Conservation (phyloP, 169 alveolate genomes). For the Sarcocystis neurona region DNA sequence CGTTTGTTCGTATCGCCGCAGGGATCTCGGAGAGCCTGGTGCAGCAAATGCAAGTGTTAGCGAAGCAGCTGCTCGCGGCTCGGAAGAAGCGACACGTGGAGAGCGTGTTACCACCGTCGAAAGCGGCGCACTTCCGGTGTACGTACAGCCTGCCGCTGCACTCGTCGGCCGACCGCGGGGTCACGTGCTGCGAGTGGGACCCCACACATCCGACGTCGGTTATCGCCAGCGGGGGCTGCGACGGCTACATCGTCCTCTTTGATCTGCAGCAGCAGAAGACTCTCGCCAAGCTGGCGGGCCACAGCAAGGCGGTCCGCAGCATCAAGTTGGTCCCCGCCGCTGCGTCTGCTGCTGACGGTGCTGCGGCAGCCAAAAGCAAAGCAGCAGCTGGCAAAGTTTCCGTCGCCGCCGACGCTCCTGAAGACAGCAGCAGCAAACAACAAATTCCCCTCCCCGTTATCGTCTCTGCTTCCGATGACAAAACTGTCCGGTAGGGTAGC, state of each 20-base stretch:
- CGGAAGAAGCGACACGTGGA: constrained; percentile 67
- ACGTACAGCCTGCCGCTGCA: constrained; percentile 55
- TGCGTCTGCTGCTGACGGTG: no score
- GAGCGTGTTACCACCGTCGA: constrained; percentile 54
- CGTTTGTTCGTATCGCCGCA: constrained; percentile 22
- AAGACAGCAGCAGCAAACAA: no score
- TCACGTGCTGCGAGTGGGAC: constrained; percentile 39
- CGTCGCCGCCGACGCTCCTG: no score
- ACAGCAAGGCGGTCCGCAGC: constrained; percentile 61
- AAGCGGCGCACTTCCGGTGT: constrained; percentile 36
- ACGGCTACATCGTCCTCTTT: constrained; percentile 77
- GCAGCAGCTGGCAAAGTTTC: no score
- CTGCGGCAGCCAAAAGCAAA: no score
- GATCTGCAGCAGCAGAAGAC: constrained; percentile 71
- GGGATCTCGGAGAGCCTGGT: constrained; percentile 65
- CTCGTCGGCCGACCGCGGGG: constrained; percentile 63
- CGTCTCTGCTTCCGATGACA: constrained; percentile 79
- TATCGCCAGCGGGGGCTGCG: constrained; percentile 83
- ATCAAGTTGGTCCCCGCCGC: constrained; percentile 44
- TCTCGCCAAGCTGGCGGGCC: constrained; percentile 61
- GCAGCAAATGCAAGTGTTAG: constrained; percentile 59
- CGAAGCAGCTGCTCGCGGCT: constrained; percentile 67
- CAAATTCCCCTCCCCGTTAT: no score
- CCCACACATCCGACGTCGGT: constrained; percentile 5
- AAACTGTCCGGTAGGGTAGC: constrained; percentile 67